Percentiles rank a stretch among this genome's conserved stretches.
Evolutionary conservation across 306 rosid genomes (phyloP).

Genomic region (Quercus variabilis): DNA sequence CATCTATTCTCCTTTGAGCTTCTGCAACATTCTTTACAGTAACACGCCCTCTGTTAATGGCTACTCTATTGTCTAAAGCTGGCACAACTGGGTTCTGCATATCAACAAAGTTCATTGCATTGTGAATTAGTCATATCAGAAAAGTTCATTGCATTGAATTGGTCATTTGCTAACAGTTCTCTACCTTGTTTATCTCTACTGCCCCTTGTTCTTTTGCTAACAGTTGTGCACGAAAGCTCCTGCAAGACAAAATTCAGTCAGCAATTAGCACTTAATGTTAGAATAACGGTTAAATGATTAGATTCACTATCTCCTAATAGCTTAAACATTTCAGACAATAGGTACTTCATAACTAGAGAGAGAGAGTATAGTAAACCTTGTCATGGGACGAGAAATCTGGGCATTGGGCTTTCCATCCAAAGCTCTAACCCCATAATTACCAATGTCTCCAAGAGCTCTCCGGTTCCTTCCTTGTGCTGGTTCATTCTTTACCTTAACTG

Average conservation of each 20-base stretch:
- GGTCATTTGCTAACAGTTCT: constrained; percentile 12
- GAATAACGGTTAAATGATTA: too few species aligned
- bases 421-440: background rate
- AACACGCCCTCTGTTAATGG: too few species aligned
- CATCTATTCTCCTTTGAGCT: background rate
- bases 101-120: too few species aligned
- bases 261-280: background rate
- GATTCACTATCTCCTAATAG: too few species aligned
- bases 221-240: constrained; percentile 17
- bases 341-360: too few species aligned
- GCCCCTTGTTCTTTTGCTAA: constrained; percentile 34
- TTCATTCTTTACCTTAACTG: background rate
- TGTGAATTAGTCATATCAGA: too few species aligned
- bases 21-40: background rate
- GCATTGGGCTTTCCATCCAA: background rate
- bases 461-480: background rate
- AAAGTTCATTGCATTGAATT: too few species aligned
- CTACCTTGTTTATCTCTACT: constrained; percentile 57
- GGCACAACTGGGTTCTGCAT: too few species aligned
- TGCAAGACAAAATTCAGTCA: background rate
- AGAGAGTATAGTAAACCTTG: constrained; percentile 14
- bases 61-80: too few species aligned
- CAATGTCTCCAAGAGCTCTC: constrained; percentile 26
- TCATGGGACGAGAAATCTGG: background rate
- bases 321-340: too few species aligned